Evolutionary conservation across 305 asterid species (phyloP), one percentile per base, ranked within the genome.

Genomic region (Plantago rigida): DNA sequence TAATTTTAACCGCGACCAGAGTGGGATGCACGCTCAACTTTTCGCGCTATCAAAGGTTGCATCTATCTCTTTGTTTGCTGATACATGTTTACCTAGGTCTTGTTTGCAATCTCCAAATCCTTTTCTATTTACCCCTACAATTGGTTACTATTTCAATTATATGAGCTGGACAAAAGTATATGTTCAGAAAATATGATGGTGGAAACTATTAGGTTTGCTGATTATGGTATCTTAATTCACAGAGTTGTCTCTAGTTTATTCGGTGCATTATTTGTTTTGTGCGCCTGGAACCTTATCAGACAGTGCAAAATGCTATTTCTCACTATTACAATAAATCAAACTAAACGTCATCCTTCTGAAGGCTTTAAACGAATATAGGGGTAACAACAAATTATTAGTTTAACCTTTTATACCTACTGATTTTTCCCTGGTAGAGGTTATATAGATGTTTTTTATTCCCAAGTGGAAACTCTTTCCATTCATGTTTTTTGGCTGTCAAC

Each of bases 1-100:
- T 66, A 93, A 93, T 82, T 93, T 93, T 77, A 93, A 89, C 62
- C 94, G 99, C 29, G 99, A 93, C 69, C 99, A 93, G 68, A 93
- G 82, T 72, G 99, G 99, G 78, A 87, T 89, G 96, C 97, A 93
- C 73, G 75, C 97, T 52, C 99, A 93, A 84, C 95, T 93, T 70
- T 89, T 93, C 77, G 97, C 97, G 60, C 64, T 93, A 74, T 79
- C 96, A 64, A 93, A 93, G 99, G 99, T 88, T 14, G 64, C 64
- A 69, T 60, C 59, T 59, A 62, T 59, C 50, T 47, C 59, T 52
- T 9, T 34, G 44, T 42, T n/a, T 26, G 28, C 36, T 31, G 19
- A 55, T 2, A 22, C 26, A 22, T 13, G 24, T 4, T 13, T 29
- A 31, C 24, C 60, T 31, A 17, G 45, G 60, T 55, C 13, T 13